Evolutionary conservation across 2,329 filamentous ascomycete species (phyloP).

Genomic region (Alternaria incomplexa): DNA sequence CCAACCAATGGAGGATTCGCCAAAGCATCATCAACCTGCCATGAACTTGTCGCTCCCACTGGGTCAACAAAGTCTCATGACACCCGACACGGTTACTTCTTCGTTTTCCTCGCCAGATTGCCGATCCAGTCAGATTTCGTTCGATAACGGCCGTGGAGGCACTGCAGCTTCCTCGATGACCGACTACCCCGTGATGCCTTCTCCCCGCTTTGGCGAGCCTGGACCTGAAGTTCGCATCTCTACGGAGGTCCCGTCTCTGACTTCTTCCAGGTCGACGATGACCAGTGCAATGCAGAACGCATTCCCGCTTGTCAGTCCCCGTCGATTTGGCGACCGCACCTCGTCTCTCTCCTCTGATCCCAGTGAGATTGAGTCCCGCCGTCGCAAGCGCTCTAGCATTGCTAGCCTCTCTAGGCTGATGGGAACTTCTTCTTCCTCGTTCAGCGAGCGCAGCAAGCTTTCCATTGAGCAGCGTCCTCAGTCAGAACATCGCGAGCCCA

Average conservation of each 20-base stretch:
- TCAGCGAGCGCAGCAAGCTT: slow-evolving; percentile 76
- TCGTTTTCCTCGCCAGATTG: slow-evolving; percentile 69
- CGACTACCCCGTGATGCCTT: slow-evolving; percentile 74
- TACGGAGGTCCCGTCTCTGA: slow-evolving; percentile 75
- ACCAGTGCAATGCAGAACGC: slow-evolving; percentile 69
- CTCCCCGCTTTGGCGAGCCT: slow-evolving; percentile 74
- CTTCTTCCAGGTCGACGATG: slow-evolving; percentile 79
- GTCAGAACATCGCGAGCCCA: slow-evolving; percentile 60
- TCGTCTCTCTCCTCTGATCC: slow-evolving; percentile 51
- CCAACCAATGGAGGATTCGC: slow-evolving; percentile 33
- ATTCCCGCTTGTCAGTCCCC: slow-evolving; percentile 47
- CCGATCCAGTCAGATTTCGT: slow-evolving; percentile 66
- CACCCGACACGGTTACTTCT: slow-evolving; percentile 67
- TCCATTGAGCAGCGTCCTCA: slow-evolving; percentile 66
- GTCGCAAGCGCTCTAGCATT: slow-evolving; percentile 75
- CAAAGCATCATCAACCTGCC: slow-evolving; percentile 46
- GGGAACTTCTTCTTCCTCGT: slow-evolving; percentile 63
- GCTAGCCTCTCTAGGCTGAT: slow-evolving; percentile 79
- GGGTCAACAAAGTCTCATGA: slow-evolving; percentile 61
- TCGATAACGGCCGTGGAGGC: slow-evolving; percentile 74
- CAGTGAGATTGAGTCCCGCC: slow-evolving; percentile 57
- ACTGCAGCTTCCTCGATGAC: slow-evolving; percentile 76
- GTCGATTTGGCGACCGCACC: slow-evolving; percentile 51
- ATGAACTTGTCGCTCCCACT: slow-evolving; percentile 49
- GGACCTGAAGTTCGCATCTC: slow-evolving; percentile 75